These are phyloP conservation scores for Chalciporus pseudorubinellus DNA, from an alignment of 768 basidiomycete genomes.

Conservation along the genomic window DNA sequence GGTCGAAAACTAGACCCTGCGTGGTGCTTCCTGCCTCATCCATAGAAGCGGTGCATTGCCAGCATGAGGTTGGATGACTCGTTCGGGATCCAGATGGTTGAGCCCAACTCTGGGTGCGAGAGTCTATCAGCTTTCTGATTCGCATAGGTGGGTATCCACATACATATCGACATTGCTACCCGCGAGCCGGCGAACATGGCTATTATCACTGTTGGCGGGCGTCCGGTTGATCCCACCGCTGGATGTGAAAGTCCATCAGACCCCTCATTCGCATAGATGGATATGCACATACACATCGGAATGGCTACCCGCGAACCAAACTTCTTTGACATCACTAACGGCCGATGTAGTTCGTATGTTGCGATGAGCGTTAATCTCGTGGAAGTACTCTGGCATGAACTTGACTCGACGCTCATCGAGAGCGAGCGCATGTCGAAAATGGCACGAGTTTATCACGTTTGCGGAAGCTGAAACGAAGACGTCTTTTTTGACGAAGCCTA, in stretches of 20 bases:
- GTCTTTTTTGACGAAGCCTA: slow-evolving; percentile 2
- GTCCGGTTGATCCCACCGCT: slow-evolving; percentile 2
- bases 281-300: slow-evolving; percentile 8
- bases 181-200: too few species aligned
- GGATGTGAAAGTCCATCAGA: neutral
- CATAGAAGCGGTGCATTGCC: slow-evolving; percentile 7
- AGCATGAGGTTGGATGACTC: neutral
- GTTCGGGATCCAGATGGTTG: too few species aligned
- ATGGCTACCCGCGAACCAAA: slow-evolving; percentile 13
- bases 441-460: slow-evolving; percentile 7
- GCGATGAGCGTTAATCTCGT: slow-evolving; percentile 5
- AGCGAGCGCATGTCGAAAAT: slow-evolving; percentile 14
- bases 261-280: neutral
- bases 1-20: slow-evolving; percentile 1
- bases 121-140: too few species aligned
- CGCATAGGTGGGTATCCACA: too few species aligned
- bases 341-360: neutral
- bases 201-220: too few species aligned
- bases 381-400: slow-evolving; percentile 14
- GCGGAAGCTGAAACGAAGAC: slow-evolving; percentile 7
- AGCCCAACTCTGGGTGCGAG: too few species aligned
- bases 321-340: slow-evolving; percentile 7
- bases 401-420: slow-evolving; percentile 15
- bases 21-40: slow-evolving; percentile 11
- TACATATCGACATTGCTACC: too few species aligned